These are phyloP conservation scores for Venustampulla echinocandica DNA, from an alignment of 495 filamentous ascomycete genomes.

Conservation along the genomic window DNA sequence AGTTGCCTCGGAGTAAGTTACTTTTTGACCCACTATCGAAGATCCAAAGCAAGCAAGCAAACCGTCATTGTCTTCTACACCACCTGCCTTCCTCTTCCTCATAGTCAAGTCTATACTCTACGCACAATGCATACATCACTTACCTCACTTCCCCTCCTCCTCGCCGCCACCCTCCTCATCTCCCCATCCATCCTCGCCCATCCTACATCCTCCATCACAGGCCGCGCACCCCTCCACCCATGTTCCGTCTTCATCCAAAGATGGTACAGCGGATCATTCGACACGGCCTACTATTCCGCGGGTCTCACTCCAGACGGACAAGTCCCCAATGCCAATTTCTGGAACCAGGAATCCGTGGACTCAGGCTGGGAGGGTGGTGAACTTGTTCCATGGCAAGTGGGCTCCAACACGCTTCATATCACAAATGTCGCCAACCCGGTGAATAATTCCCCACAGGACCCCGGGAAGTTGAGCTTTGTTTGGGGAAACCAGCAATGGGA, in stretches of 20 bases:
- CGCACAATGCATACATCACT: too few species aligned
- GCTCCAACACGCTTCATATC: conserved; percentile 3
- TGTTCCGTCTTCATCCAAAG: conserved; percentile 12
- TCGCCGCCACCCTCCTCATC: background rate
- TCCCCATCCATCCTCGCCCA: background rate
- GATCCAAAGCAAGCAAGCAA: too few species aligned
- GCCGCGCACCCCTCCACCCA: background rate
- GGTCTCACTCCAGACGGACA: background rate
- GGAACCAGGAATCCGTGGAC: background rate
- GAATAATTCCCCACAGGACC: conserved; percentile 1
- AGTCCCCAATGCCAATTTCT: background rate
- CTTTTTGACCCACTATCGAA: too few species aligned
- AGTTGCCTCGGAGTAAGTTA: too few species aligned
- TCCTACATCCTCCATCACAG: background rate
- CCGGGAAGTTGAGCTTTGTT: conserved; percentile 14
- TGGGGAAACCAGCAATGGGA: conserved; percentile 10
- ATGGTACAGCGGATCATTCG: conserved; percentile 8
- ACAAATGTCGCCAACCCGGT: conserved; percentile 9
- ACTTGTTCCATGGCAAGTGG: background rate
- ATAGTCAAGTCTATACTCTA: too few species aligned
- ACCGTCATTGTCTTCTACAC: too few species aligned
- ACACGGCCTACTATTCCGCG: background rate
- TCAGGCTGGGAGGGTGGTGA: background rate
- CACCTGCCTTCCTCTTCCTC: too few species aligned
- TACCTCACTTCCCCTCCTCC: background rate